Evolutionary conservation across 345 rosid genomes (phyloP), one percentile per base, ranked within the genome.

Genomic region (Euclidium syriacum): DNA sequence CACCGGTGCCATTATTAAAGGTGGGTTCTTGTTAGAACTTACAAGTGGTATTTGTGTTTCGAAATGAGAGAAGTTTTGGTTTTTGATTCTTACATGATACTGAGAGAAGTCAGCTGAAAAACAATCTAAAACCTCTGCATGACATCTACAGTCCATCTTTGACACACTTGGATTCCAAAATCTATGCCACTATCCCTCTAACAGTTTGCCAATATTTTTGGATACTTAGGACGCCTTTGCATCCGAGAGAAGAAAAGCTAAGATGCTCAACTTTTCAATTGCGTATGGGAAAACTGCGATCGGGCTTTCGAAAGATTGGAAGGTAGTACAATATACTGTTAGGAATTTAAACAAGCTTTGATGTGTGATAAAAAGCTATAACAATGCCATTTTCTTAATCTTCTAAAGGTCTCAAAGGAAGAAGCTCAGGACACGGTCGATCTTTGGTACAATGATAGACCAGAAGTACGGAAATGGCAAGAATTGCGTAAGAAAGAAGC

Each of bases 191-290:
- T 3, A n/a, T 23, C 29, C 7, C 32, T 56, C 19, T 38, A 10
- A 47, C 52, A 32, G 49, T 58, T 49, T 68, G 58, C 11, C 10
- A 6, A 62, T 44, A 39, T 48, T 23, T 27, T 51, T 56, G 10
- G 10, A 64, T 39, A 35, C 67, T 49, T 72, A 87, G 95, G 94
- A 89, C 68, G 85, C 84, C 48, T 90, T 81, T 74, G 90, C 65
- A 46, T 85, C 95, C n/a, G 91, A 87, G 75, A 78, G 95, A 76
- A 80, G 95, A 72, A 87, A 89, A 75, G 91, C 96, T 25, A 94
- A 94, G 73, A 94, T 94, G 99, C 95, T 94, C 4, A 94, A 94
- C 79, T 94, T 94, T 68, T 94, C 99, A 18, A 94, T 94, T 71
- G 99, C 99, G 2, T 94, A 94, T 64, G 99, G 98, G 22, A 94